Evolutionary conservation across 228 moss, liverwort and hornwort species (phyloP).

Genomic region (Sphagnum fallax): DNA sequence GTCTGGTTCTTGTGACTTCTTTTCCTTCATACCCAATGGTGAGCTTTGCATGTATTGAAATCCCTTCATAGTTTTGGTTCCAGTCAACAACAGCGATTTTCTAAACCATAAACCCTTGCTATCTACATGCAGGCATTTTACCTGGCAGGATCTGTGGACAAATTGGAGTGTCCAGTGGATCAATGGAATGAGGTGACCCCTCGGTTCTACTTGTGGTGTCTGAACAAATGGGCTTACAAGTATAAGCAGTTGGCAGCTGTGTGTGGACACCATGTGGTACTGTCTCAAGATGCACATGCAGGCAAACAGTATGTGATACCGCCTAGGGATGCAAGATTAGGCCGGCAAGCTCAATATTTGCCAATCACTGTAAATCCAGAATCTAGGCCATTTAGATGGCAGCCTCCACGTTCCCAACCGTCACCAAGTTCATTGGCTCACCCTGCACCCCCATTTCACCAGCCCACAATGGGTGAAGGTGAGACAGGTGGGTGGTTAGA

Average conservation of each 20-base stretch:
- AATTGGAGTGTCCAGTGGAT: background rate
- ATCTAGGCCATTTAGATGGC: too few species aligned
- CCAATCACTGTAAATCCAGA: too few species aligned
- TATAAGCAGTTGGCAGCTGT: background rate
- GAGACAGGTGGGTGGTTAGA: background rate
- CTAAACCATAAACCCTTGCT: background rate
- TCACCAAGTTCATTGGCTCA: too few species aligned
- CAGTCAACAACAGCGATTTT: too few species aligned
- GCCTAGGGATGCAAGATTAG: too few species aligned
- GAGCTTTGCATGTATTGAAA: background rate
- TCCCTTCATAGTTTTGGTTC: background rate
- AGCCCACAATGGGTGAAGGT: background rate
- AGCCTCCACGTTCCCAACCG: too few species aligned
- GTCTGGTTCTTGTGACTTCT: background rate
- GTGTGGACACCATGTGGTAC: background rate
- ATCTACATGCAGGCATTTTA: conserved; percentile 1
- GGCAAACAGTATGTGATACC: background rate
- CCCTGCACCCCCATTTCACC: background rate
- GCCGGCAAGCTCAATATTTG: too few species aligned
- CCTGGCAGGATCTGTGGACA: conserved; percentile 1
- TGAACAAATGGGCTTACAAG: background rate
- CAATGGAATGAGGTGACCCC: background rate
- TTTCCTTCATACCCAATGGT: background rate
- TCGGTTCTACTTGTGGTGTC: conserved; percentile 1
- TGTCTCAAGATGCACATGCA: background rate